phyloP scores from a whole-genome alignment of 805 yeast species.

The Cyberlindnera samutprakarnensis region DNA sequence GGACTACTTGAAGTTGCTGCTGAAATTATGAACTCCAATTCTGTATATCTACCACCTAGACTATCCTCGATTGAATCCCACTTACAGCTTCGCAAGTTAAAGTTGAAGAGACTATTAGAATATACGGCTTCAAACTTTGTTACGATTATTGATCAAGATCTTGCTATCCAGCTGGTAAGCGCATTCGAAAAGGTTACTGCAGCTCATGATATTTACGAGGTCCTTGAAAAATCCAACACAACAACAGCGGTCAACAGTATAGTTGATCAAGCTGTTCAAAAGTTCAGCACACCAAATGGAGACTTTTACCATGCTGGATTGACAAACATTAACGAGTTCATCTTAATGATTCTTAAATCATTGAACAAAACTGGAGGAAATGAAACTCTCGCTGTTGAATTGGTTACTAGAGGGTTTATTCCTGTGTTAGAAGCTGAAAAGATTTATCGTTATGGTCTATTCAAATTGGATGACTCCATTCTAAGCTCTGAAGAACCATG shows the following conservation, averaged over 20 bases:
- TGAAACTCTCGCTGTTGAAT: conserved; percentile 16
- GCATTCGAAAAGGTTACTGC: conserved; percentile 39
- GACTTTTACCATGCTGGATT: conserved; percentile 22
- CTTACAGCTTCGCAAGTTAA: conserved; percentile 39
- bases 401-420: conserved; percentile 21
- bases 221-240: conserved; percentile 4
- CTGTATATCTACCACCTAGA: conserved; percentile 48
- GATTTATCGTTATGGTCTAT: conserved; percentile 24
- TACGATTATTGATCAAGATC: conserved; percentile 22
- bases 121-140: conserved; percentile 41
- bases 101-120: conserved; percentile 36
- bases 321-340: conserved; percentile 19
- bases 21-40: conserved; percentile 51
- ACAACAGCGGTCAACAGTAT: no score
- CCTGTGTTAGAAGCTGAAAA: conserved; percentile 35
- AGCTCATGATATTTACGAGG: conserved; percentile 23
- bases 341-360: conserved; percentile 19
- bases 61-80: conserved; percentile 44
- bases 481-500: conserved; percentile 32
- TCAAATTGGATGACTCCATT: conserved; percentile 25
- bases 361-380: conserved; percentile 9
- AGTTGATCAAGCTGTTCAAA: background rate
- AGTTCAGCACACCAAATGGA: conserved; percentile 2
- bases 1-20: conserved; percentile 44
- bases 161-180: conserved; percentile 33